Evolutionary conservation across 441 rosid species (phyloP).

Genomic region (Pelargonium australe): DNA sequence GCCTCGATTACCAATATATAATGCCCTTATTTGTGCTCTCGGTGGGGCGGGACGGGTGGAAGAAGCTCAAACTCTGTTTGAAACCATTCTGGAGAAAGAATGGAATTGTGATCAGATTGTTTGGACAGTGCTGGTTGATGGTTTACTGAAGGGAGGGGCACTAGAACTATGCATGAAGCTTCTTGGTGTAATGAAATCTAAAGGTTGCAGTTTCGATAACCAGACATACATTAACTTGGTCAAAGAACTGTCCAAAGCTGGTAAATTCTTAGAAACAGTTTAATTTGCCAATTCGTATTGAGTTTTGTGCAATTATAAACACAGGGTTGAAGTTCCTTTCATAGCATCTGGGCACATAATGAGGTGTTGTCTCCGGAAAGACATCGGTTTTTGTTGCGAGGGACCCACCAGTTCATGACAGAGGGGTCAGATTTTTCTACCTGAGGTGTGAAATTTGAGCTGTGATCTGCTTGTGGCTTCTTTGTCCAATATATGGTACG

Average conservation of each 20-base stretch:
- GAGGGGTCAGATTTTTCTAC: slow-evolving; percentile 12
- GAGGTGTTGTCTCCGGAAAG: slow-evolving; percentile 2
- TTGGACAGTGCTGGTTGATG: slow-evolving; percentile 60
- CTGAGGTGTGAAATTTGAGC: slow-evolving; percentile 11
- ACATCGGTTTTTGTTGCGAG: too few species aligned
- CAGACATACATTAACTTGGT: slow-evolving; percentile 35
- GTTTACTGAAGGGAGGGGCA: slow-evolving; percentile 43
- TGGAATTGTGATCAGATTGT: slow-evolving; percentile 48
- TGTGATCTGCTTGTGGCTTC: slow-evolving; percentile 4
- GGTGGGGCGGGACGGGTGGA: slow-evolving; percentile 28
- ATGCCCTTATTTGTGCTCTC: slow-evolving; percentile 46
- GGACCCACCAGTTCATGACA: background rate
- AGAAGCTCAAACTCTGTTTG: slow-evolving; percentile 42
- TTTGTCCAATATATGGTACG: slow-evolving; percentile 20
- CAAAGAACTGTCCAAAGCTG: slow-evolving; percentile 39
- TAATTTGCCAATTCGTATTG: slow-evolving; percentile 19
- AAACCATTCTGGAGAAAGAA: slow-evolving; percentile 35
- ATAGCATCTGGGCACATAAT: slow-evolving; percentile 8
- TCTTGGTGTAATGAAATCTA: slow-evolving; percentile 47
- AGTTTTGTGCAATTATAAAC: slow-evolving; percentile 15
- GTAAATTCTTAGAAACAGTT: slow-evolving; percentile 27
- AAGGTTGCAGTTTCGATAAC: slow-evolving; percentile 26
- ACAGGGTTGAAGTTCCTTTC: slow-evolving; percentile 10
- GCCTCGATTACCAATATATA: slow-evolving; percentile 29
- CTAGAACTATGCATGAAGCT: slow-evolving; percentile 39